Percentiles rank a stretch among this genome's conserved stretches.
Conservation (phyloP, 441 rosid genomes). For the Adansonia gregorii region DNA sequence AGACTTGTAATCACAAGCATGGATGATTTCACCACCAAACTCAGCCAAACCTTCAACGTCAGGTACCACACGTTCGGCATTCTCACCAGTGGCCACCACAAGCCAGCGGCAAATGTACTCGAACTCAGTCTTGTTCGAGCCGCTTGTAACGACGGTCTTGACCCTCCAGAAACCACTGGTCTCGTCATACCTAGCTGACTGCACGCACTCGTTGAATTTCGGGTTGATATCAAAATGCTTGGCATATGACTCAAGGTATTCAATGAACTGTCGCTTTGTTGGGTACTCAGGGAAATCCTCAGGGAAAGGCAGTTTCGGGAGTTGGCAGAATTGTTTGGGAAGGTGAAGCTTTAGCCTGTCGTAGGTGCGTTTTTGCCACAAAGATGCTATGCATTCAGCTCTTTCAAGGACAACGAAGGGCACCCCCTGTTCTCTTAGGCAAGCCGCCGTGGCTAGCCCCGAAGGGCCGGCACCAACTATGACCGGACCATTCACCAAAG, state of each 20-base stretch:
- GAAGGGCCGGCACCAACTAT: slow-evolving; percentile 86
- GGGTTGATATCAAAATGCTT: slow-evolving; percentile 58
- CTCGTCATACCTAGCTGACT: slow-evolving; percentile 65
- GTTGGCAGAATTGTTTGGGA: slow-evolving; percentile 74
- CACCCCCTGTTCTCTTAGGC: slow-evolving; percentile 64
- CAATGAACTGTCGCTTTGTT: slow-evolving; percentile 60
- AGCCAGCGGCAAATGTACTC: slow-evolving; percentile 82
- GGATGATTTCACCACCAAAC: slow-evolving; percentile 61
- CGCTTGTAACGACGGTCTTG: slow-evolving; percentile 43
- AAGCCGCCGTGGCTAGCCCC: slow-evolving; percentile 77
- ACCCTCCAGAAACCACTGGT: slow-evolving; percentile 73
- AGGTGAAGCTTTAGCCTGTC: slow-evolving; percentile 83
- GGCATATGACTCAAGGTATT: slow-evolving; percentile 73
- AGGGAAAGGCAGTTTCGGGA: slow-evolving; percentile 75
- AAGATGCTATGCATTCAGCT: slow-evolving; percentile 74
- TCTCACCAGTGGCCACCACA: slow-evolving; percentile 81
- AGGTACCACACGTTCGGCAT: slow-evolving; percentile 65
- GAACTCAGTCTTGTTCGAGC: slow-evolving; percentile 46
- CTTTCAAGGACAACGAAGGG: slow-evolving; percentile 71
- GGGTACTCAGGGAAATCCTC: slow-evolving; percentile 76
- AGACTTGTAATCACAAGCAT: slow-evolving; percentile 64
- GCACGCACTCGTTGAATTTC: slow-evolving; percentile 71
- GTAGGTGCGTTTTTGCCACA: slow-evolving; percentile 76
- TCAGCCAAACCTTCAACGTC: slow-evolving; percentile 57
- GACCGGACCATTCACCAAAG: slow-evolving; percentile 72